Percentiles rank a stretch among this genome's conserved stretches.
These are phyloP conservation scores for Chrysanthemum seticuspe DNA, from an alignment of 129 eudicot genomes.

Conservation along the genomic window DNA sequence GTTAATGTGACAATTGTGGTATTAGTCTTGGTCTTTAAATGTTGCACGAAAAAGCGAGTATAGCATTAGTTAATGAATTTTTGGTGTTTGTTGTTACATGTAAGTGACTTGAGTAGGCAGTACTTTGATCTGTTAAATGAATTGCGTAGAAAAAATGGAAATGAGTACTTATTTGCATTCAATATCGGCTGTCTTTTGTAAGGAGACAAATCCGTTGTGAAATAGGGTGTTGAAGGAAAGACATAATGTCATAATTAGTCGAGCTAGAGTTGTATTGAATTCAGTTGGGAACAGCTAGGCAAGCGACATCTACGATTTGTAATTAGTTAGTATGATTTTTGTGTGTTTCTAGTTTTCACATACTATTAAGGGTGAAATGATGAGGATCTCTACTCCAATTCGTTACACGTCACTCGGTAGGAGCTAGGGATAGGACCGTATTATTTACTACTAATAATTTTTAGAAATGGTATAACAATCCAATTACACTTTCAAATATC, in stretches of 20 bases:
- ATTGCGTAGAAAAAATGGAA: constrained; percentile 6
- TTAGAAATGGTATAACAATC: neutral
- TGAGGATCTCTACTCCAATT: neutral
- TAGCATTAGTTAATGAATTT: neutral
- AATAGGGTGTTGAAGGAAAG: constrained; percentile 16
- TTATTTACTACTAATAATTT: neutral
- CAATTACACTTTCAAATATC: constrained; percentile 9
- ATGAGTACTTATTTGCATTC: neutral
- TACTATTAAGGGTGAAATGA: constrained; percentile 13
- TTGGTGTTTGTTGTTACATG: constrained; percentile 13
- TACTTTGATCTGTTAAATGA: neutral
- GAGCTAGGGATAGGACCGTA: neutral
- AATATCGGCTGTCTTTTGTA: neutral
- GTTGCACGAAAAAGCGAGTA: constrained; percentile 11
- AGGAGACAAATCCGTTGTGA: neutral
- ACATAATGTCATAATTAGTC: neutral
- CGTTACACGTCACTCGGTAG: neutral
- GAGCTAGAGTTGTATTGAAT: neutral
- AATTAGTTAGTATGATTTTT: neutral
- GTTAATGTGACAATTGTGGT: constrained; percentile 5
- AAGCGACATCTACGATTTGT: neutral
- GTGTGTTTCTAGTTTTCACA: constrained; percentile 14
- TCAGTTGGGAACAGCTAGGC: neutral
- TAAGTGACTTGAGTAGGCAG: constrained; percentile 5
- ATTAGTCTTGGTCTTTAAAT: neutral